Percentiles rank a stretch among this genome's conserved stretches.
These are phyloP conservation scores for Aspergillus baeticus DNA, from an alignment of 495 filamentous ascomycete genomes.

Conservation along the genomic window DNA sequence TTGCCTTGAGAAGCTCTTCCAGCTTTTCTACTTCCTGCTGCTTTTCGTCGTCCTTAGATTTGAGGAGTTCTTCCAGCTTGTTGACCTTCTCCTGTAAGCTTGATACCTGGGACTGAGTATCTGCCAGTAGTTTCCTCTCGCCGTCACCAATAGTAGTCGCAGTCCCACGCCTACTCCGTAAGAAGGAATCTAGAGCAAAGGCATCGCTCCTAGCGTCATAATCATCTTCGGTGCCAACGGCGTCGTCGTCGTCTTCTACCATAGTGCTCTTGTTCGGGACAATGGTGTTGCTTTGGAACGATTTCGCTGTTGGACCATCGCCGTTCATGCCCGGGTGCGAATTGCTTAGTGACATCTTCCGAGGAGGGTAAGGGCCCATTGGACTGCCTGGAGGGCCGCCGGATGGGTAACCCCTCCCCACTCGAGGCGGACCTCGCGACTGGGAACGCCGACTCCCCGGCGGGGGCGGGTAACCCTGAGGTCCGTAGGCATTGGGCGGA, in stretches of 20 bases:
- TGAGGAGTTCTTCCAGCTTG: slow-evolving; percentile 61
- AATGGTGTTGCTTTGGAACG: slow-evolving; percentile 93
- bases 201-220: slow-evolving; percentile 62
- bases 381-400: slow-evolving; percentile 38
- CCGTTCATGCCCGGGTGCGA: slow-evolving; percentile 42
- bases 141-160: slow-evolving; percentile 53
- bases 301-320: slow-evolving; percentile 72
- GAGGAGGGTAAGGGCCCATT: slow-evolving; percentile 39
- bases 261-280: slow-evolving; percentile 97
- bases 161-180: slow-evolving; percentile 55
- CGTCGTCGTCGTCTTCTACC: slow-evolving; percentile 93
- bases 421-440: slow-evolving; percentile 39
- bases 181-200: slow-evolving; percentile 57
- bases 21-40: slow-evolving; percentile 58
- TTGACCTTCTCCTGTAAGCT: slow-evolving; percentile 73
- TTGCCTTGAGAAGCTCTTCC: slow-evolving; percentile 53
- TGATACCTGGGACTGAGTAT: slow-evolving; percentile 74
- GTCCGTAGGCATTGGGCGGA: slow-evolving; percentile 40
- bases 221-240: slow-evolving; percentile 57
- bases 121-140: slow-evolving; percentile 69
- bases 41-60: slow-evolving; percentile 55
- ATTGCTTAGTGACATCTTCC: slow-evolving; percentile 45
- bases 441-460: slow-evolving; percentile 41
- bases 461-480: slow-evolving; percentile 29
- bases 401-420: slow-evolving; percentile 42